phyloP scores from a whole-genome alignment of 176 grass and related monocot genomes.

The Lolium multiflorum region DNA sequence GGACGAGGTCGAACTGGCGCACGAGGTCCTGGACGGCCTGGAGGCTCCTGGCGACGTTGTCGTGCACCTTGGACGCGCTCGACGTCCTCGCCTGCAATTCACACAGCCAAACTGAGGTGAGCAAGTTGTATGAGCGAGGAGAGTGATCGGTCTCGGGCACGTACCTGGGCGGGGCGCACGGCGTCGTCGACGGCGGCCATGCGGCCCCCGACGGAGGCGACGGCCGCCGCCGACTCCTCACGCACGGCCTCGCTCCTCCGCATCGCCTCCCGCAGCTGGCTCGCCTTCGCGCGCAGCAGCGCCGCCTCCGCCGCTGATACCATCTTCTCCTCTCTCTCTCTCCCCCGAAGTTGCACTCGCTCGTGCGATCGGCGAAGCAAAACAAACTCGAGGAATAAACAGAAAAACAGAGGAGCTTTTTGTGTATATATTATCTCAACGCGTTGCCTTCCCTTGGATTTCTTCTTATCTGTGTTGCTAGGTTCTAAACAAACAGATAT shows the following conservation, averaged over 20 bases:
- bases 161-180: slow-evolving; percentile 33
- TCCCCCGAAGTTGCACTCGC: too few relatives aligned
- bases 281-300: background rate
- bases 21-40: background rate
- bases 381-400: background rate
- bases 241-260: background rate
- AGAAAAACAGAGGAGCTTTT: background rate
- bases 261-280: slow-evolving; percentile 12
- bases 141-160: too few relatives aligned
- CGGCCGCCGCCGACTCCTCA: background rate
- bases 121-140: too few relatives aligned
- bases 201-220: background rate
- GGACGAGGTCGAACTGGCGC: background rate
- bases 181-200: slow-evolving; percentile 33
- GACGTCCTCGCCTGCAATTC: slow-evolving; percentile 14
- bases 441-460: background rate
- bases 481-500: background rate
- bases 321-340: too few relatives aligned
- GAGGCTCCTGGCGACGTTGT: slow-evolving; percentile 37
- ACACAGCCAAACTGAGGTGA: background rate
- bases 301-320: background rate
- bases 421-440: background rate
- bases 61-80: background rate
- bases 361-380: background rate
- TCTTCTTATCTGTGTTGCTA: background rate